Percentiles rank a stretch among this genome's conserved stretches.
Evolutionary conservation across 2,329 filamentous ascomycete species (phyloP).

Genomic region (Chaetomiaceae sp.): DNA sequence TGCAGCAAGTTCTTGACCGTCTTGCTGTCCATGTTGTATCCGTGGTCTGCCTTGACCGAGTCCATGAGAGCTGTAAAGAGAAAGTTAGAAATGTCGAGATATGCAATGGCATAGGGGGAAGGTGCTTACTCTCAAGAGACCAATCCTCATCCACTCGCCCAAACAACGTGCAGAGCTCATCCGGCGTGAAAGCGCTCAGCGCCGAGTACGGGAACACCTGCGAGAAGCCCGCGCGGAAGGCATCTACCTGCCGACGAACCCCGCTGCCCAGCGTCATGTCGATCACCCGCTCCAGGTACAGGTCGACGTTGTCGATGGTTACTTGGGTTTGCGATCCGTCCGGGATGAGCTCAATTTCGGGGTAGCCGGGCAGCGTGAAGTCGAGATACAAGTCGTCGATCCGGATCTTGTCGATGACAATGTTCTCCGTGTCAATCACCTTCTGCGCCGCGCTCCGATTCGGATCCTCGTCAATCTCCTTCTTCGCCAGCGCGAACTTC

Average conservation of each 20-base stretch:
- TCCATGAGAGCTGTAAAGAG: constrained; percentile 73
- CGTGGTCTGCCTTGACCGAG: constrained; percentile 97
- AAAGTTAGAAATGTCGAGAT: constrained; percentile 19
- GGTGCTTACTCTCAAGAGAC: constrained; percentile 84
- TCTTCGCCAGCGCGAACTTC: constrained; percentile 79
- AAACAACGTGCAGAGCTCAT: constrained; percentile 91
- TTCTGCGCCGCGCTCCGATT: constrained; percentile 65
- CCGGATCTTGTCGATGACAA: constrained; percentile 68
- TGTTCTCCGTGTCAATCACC: constrained; percentile 60
- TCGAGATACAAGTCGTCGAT: constrained; percentile 89
- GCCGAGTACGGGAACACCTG: constrained; percentile 95
- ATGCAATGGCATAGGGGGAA: background rate
- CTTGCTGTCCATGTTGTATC: constrained; percentile 97
- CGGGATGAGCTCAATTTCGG: constrained; percentile 74
- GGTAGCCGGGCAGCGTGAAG: constrained; percentile 90
- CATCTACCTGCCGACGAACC: constrained; percentile 82
- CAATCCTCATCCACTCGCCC: constrained; percentile 92
- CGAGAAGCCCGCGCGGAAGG: constrained; percentile 86
- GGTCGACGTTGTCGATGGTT: constrained; percentile 85
- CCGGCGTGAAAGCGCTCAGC: constrained; percentile 87
- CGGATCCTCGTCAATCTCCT: constrained; percentile 67
- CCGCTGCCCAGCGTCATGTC: constrained; percentile 88
- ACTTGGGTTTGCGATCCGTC: constrained; percentile 71
- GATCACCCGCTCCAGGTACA: constrained; percentile 83
- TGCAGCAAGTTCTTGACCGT: constrained; percentile 91